phyloP scores from a whole-genome alignment of 1,284 basidiomycete genomes.

The Limonomyces culmigenus region DNA sequence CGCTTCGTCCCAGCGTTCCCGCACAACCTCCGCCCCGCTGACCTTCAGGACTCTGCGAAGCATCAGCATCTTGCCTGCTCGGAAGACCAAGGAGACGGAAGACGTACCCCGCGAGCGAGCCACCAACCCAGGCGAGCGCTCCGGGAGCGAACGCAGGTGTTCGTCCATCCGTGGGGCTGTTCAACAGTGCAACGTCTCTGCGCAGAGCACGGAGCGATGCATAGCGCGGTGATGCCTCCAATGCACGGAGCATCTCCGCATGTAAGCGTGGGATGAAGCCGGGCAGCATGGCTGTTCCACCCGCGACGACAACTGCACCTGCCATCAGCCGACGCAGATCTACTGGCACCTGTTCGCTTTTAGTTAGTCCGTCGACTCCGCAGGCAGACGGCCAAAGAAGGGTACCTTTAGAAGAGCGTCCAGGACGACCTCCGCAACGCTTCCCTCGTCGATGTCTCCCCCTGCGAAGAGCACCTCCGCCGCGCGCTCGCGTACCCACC shows the following conservation, averaged over 20 bases:
- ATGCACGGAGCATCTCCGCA: slow-evolving; percentile 47
- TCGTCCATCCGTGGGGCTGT: slow-evolving; percentile 68
- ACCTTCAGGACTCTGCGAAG: no score
- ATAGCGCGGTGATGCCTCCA: no score
- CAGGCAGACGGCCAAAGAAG: slow-evolving; percentile 2
- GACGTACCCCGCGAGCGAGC: slow-evolving; percentile 86
- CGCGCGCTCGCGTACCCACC: slow-evolving; percentile 86
- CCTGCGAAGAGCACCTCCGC: slow-evolving; percentile 84
- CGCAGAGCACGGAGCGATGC: slow-evolving; percentile 50
- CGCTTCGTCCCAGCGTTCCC: slow-evolving; percentile 77
- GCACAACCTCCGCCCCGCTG: slow-evolving; percentile 61
- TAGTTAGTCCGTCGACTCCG: slow-evolving; percentile 2
- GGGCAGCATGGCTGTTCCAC: slow-evolving; percentile 84
- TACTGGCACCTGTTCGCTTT: slow-evolving; percentile 50
- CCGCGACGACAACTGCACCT: slow-evolving; percentile 69
- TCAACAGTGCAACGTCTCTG: slow-evolving; percentile 63
- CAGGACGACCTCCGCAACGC: slow-evolving; percentile 67
- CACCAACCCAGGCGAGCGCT: slow-evolving; percentile 82
- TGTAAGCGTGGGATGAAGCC: slow-evolving; percentile 83
- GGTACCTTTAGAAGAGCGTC: slow-evolving; percentile 61
- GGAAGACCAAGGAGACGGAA: no score
- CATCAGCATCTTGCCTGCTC: no score
- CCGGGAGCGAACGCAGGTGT: slow-evolving; percentile 76
- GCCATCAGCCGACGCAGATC: slow-evolving; percentile 75
- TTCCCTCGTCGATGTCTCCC: slow-evolving; percentile 74